A percentile compares a stretch with the other conserved stretches of the same genome.
phyloP scores from a whole-genome alignment of 2,329 filamentous ascomycete species.

The Aspergillus viridinutans region DNA sequence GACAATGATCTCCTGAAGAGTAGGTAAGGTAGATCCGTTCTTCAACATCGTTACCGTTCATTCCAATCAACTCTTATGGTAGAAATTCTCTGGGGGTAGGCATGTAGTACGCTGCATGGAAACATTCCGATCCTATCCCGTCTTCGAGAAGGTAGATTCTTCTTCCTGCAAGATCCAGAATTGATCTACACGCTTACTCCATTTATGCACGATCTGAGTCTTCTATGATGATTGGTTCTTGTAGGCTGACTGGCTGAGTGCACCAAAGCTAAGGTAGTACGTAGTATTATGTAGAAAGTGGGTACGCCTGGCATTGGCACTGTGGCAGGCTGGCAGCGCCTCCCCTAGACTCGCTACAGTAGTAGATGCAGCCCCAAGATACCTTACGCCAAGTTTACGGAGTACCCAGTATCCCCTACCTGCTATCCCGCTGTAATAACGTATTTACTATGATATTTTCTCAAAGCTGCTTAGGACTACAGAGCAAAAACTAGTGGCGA shows the following conservation, averaged over 20 bases:
- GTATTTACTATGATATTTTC: not conserved
- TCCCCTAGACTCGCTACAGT: too few species aligned
- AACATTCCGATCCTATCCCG: not conserved
- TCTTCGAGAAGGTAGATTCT: not conserved
- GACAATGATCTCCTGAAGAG: not conserved
- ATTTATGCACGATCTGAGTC: slow-evolving; percentile 6
- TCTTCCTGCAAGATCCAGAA: slow-evolving; percentile 6
- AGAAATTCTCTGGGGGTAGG: slow-evolving; percentile 2
- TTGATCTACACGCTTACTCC: slow-evolving; percentile 6
- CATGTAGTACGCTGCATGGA: not conserved
- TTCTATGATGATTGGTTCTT: not conserved
- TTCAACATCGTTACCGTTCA: not conserved
- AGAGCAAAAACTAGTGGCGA: not conserved
- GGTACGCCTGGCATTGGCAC: not conserved
- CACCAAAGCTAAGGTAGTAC: not conserved
- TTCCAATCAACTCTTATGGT: not conserved
- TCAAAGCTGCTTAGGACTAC: too few species aligned
- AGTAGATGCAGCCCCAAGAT: too few species aligned
- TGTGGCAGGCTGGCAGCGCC: too few species aligned
- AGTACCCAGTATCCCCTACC: too few species aligned
- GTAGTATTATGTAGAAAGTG: not conserved
- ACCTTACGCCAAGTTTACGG: too few species aligned
- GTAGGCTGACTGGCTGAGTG: not conserved
- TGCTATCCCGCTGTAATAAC: not conserved
- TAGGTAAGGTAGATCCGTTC: not conserved